phyloP scores from a whole-genome alignment of 73 alveolate species.

The Uronychia setigera region DNA sequence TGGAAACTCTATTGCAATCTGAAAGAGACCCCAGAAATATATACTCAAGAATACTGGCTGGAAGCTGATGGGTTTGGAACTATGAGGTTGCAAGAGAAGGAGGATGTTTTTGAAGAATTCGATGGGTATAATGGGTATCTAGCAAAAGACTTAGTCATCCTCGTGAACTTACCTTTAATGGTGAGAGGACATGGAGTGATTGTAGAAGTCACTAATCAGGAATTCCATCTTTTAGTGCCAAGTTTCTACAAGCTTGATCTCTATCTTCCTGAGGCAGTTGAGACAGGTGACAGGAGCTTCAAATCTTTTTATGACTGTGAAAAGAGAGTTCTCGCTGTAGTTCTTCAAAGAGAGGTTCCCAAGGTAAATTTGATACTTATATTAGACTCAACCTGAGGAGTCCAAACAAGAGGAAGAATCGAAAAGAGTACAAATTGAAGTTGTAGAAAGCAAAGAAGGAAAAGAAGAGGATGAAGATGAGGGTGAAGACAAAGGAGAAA shows the following conservation, averaged over 20 bases:
- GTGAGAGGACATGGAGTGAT: conserved; percentile 28
- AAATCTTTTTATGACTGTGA: background rate
- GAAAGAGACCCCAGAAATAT: background rate
- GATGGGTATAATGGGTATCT: conserved; percentile 50
- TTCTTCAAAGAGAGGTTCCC: background rate
- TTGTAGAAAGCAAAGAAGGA: background rate
- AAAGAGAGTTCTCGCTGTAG: background rate
- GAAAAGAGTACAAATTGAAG: too few species aligned
- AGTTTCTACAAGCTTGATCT: conserved; percentile 36
- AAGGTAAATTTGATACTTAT: background rate
- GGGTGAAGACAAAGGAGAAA: background rate
- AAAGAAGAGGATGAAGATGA: conserved; percentile 1
- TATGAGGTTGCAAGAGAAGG: conserved; percentile 17
- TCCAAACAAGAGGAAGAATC: background rate
- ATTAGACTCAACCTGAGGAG: background rate
- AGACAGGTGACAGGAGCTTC: background rate
- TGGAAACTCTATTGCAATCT: conserved; percentile 55
- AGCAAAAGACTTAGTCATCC: conserved; percentile 30
- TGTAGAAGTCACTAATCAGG: conserved; percentile 1
- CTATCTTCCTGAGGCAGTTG: conserved; percentile 20
- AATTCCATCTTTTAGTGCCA: conserved; percentile 23
- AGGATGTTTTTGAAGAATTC: conserved; percentile 47
- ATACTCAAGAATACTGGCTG: conserved; percentile 3
- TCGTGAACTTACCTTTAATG: conserved; percentile 30
- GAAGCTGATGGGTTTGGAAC: conserved; percentile 15